A percentile compares a stretch with the other conserved stretches of the same genome.
These are phyloP conservation scores for Candolleomyces eurysporus DNA, from an alignment of 768 basidiomycete species.

Conservation along the genomic window DNA sequence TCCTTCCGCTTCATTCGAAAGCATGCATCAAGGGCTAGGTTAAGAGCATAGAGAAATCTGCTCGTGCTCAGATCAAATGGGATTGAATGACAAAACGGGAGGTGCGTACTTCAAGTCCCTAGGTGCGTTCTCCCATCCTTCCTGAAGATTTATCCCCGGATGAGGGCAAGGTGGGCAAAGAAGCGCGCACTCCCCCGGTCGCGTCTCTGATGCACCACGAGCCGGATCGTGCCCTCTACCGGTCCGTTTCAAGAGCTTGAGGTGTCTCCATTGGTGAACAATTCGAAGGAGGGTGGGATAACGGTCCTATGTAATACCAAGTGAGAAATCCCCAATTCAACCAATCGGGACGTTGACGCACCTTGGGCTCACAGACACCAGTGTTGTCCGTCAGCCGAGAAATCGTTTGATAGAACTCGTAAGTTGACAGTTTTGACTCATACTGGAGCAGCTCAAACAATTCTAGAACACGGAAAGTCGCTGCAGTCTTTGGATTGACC, in stretches of 20 bases:
- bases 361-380: slow-evolving; percentile 13
- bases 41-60: slow-evolving; percentile 11
- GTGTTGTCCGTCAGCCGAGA: slow-evolving; percentile 22
- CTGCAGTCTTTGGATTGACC: not conserved
- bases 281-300: slow-evolving; percentile 25
- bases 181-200: slow-evolving; percentile 24
- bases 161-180: slow-evolving; percentile 30
- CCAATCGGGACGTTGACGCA: too few relatives aligned
- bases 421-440: slow-evolving; percentile 24
- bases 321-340: too few relatives aligned
- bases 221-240: slow-evolving; percentile 19
- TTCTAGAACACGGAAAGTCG: not conserved
- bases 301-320: too few relatives aligned
- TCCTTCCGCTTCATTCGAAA: slow-evolving; percentile 26
- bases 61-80: too few relatives aligned
- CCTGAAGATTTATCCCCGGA: slow-evolving; percentile 26
- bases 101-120: slow-evolving; percentile 12
- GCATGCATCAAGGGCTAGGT: slow-evolving; percentile 28
- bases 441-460: not conserved
- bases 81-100: not conserved
- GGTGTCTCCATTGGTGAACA: slow-evolving; percentile 20
- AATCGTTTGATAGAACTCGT: slow-evolving; percentile 24
- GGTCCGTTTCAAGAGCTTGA: slow-evolving; percentile 21
- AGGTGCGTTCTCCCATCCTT: slow-evolving; percentile 16
- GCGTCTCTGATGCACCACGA: slow-evolving; percentile 15